These are phyloP conservation scores for Coniochaeta ligniaria DNA, from an alignment of 2,329 filamentous ascomycete species.

Conservation along the genomic window DNA sequence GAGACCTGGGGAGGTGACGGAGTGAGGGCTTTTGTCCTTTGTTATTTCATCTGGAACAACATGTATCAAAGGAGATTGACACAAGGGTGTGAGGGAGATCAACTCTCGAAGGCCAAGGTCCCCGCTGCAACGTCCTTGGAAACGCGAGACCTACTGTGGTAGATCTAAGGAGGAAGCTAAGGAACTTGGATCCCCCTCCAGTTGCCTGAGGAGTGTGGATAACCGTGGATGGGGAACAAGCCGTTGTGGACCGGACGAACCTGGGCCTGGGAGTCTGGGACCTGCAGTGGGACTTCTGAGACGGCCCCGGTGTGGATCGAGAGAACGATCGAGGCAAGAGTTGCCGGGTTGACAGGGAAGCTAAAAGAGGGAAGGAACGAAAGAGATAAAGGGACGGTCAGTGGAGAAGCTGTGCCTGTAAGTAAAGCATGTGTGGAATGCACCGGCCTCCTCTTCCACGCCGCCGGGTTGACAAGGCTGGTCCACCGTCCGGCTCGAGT, in stretches of 20 bases:
- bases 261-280: neutral
- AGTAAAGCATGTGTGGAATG: neutral
- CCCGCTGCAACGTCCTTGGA: neutral
- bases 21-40: constrained; percentile 26
- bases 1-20: constrained; percentile 8
- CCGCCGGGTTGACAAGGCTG: constrained; percentile 1
- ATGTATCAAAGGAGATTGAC: constrained; percentile 37
- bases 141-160: neutral
- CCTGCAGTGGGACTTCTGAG: too few species aligned
- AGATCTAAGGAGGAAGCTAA: neutral
- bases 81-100: constrained; percentile 20
- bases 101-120: neutral
- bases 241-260: neutral
- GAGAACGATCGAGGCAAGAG: neutral
- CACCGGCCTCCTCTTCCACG: neutral
- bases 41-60: constrained; percentile 36
- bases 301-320: constrained; percentile 1
- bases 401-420: neutral
- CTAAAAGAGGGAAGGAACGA: neutral
- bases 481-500: neutral
- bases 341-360: neutral
- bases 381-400: neutral
- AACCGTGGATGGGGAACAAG: neutral
- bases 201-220: too few species aligned
- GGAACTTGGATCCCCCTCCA: too few species aligned